phyloP scores from a whole-genome alignment of 2,329 filamentous ascomycete species.

The Colletotrichum tropicale region DNA sequence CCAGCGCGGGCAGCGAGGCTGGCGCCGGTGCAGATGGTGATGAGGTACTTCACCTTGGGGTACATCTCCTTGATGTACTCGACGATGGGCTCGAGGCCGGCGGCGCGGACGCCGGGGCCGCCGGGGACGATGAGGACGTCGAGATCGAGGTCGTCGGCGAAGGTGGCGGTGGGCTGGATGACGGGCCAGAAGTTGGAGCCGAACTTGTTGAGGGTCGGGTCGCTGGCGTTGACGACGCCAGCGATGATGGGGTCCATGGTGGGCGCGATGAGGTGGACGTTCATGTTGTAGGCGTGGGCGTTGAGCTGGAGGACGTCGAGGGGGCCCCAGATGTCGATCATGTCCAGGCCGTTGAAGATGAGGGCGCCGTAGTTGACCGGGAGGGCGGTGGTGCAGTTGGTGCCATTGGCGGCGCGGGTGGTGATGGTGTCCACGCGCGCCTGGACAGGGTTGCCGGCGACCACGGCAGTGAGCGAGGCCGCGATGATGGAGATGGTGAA shows the following conservation, averaged over 20 bases:
- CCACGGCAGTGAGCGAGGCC: neutral
- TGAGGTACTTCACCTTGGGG: slow-evolving; percentile 55
- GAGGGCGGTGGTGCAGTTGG: neutral
- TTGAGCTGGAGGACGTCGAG: slow-evolving; percentile 24
- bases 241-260: slow-evolving; percentile 46
- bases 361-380: slow-evolving; percentile 22
- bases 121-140: slow-evolving; percentile 73
- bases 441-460: neutral
- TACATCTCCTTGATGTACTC: slow-evolving; percentile 45
- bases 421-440: neutral
- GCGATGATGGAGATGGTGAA: neutral
- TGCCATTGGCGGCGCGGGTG: neutral
- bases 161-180: slow-evolving; percentile 53
- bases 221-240: slow-evolving; percentile 16
- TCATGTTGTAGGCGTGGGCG: slow-evolving; percentile 27
- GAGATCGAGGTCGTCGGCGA: slow-evolving; percentile 54
- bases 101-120: slow-evolving; percentile 53
- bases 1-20: slow-evolving; percentile 63
- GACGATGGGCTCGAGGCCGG: slow-evolving; percentile 38
- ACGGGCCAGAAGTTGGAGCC: slow-evolving; percentile 39
- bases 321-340: slow-evolving; percentile 26
- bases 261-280: slow-evolving; percentile 44
- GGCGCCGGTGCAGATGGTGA: slow-evolving; percentile 72
- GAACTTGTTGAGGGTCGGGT: slow-evolving; percentile 31
- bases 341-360: slow-evolving; percentile 21